Base-by-base conservation (phyloP, 2,329 filamentous ascomycete genomes). In the Coleophoma eucalyptorum region DNA sequence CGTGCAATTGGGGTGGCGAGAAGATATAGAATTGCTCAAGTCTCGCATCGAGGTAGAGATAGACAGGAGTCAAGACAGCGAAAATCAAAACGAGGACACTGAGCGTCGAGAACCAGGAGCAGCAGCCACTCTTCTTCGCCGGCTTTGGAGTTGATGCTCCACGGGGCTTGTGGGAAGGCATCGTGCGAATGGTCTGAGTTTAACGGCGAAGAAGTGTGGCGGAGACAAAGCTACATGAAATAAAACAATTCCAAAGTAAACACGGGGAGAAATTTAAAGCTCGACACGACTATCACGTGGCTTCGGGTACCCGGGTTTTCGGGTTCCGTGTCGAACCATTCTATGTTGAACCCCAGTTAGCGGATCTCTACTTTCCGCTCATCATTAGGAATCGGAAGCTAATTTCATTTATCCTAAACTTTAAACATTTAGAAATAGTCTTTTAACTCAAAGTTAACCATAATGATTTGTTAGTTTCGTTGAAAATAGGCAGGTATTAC, bases 11-110 rank as follows among this genome's bases (percentile, higher is more conserved):
- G 15, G 76, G 73, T 2, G 80, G 79, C 49, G 84, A 72, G 70
- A 95, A 92, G 68, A 94, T 81, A 77, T 91, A 94, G 74, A 92
- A 84, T 21, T 45, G 57, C 19, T 64, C 60, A 2, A 65, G 52
- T 42, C 80, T 79, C 60, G 76, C 73, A 67, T 87, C 82, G 38
- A 83, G 65, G 53, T 78, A 60, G 68, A 79, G 79, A 60, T 78
- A 71, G 49, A 83, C 58, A 7, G 78, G 75, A 12, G 76, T 71
- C 49, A 86, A 65, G 55, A 83, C 61, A 50, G 76, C 81, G 47
- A 83, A 68, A 43, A 83, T 59, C 49, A 83, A 60, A 46, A 76
- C 77, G 55, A 84, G 61, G 57, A 79, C 65, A 55, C 70, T 74
- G 55, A 81, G 69, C 20, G 49, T 53, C 11, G 46, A 46, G 19